Percentiles rank a stretch among this genome's conserved stretches.
phyloP scores from a whole-genome alignment of 768 basidiomycete genomes.

The Tulasnella sp. region DNA sequence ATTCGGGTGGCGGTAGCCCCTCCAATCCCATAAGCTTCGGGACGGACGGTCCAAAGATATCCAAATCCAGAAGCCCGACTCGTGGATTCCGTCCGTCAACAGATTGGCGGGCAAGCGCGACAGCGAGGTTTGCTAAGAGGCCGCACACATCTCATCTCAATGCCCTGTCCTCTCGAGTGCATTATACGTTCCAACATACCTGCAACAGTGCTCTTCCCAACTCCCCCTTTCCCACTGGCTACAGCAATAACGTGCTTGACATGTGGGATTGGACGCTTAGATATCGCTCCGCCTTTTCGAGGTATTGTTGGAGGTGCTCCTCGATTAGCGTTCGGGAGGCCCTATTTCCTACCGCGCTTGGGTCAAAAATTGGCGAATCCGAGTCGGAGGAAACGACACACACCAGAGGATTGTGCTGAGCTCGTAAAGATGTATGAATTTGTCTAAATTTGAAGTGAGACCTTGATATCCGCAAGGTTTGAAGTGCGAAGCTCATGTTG shows the following conservation, averaged over 20 bases:
- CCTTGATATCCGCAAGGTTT: not conserved
- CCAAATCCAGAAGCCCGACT: slow-evolving; percentile 85
- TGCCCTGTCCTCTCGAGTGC: not conserved
- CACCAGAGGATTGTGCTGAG: slow-evolving; percentile 10
- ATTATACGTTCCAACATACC: slow-evolving; percentile 35
- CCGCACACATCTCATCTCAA: not conserved
- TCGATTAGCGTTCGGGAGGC: slow-evolving; percentile 28
- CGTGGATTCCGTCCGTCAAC: slow-evolving; percentile 30
- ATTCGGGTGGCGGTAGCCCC: slow-evolving; percentile 58
- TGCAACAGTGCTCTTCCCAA: slow-evolving; percentile 89
- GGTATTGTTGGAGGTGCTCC: slow-evolving; percentile 32
- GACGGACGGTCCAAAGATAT: slow-evolving; percentile 90
- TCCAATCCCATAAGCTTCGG: slow-evolving; percentile 90
- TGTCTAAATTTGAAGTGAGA: not conserved
- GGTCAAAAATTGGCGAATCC: not conserved
- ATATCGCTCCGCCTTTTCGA: slow-evolving; percentile 26
- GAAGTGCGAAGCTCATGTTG: too few species aligned
- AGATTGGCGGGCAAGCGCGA: slow-evolving; percentile 43
- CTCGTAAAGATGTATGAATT: not conserved
- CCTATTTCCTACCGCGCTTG: slow-evolving; percentile 20
- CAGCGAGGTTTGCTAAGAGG: slow-evolving; percentile 61
- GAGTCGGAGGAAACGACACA: not conserved
- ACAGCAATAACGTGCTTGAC: slow-evolving; percentile 76
- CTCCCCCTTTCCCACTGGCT: slow-evolving; percentile 90
- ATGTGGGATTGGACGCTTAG: slow-evolving; percentile 35